These are phyloP conservation scores for Rhizoctonia solani DNA, from an alignment of 1,284 basidiomycete species.

Conservation along the genomic window DNA sequence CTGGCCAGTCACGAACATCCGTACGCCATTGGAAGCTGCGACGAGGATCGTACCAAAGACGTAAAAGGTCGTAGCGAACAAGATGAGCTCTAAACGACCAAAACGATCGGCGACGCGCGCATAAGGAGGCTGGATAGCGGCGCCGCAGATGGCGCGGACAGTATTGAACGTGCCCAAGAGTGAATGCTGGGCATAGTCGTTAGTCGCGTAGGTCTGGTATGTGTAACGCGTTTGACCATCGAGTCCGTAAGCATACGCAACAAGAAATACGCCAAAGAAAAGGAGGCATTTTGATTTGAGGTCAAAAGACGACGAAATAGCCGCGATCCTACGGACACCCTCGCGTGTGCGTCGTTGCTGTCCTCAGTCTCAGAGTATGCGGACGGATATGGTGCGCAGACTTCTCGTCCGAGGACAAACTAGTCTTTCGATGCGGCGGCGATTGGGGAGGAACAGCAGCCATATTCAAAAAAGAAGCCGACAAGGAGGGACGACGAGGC, in stretches of 20 bases:
- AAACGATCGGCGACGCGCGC: slow-evolving; percentile 39
- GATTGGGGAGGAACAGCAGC: too few relatives aligned
- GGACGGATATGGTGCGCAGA: background rate
- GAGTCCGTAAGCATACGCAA: slow-evolving; percentile 47
- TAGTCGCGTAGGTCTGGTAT: slow-evolving; percentile 34
- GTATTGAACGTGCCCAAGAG: background rate
- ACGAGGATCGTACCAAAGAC: slow-evolving; percentile 48
- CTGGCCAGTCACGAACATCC: slow-evolving; percentile 46
- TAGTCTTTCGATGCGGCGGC: background rate
- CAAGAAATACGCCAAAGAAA: slow-evolving; percentile 48
- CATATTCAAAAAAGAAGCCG: background rate
- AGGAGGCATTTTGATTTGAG: slow-evolving; percentile 43
- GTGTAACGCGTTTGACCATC: slow-evolving; percentile 47
- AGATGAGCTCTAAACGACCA: slow-evolving; percentile 47
- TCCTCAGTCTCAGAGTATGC: background rate
- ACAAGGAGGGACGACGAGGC: background rate
- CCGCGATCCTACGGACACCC: slow-evolving; percentile 47
- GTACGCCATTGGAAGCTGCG: slow-evolving; percentile 44
- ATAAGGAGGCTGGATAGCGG: slow-evolving; percentile 6
- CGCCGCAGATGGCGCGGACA: background rate
- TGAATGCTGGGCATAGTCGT: background rate
- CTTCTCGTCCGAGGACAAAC: background rate
- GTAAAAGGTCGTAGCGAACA: slow-evolving; percentile 47
- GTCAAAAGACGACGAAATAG: slow-evolving; percentile 44
- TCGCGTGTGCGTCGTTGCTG: background rate